Evolutionary conservation across 1,284 basidiomycete species (phyloP).

Genomic region (Abortiporus biennis): DNA sequence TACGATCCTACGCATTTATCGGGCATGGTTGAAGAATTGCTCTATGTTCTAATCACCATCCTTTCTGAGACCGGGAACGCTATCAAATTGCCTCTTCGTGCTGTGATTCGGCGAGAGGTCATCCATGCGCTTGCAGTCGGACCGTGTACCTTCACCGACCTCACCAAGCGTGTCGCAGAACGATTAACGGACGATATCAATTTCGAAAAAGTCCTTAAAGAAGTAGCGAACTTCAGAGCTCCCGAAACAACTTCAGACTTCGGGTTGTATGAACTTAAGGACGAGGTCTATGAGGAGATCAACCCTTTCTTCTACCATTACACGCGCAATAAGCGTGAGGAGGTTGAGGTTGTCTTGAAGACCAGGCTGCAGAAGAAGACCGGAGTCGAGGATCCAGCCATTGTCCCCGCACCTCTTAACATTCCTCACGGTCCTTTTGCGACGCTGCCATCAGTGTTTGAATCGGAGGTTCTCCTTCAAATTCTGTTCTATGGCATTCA

Average conservation of each 20-base stretch:
- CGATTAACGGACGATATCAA: slow-evolving; percentile 81
- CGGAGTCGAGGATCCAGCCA: slow-evolving; percentile 59
- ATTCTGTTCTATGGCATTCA: slow-evolving; percentile 74
- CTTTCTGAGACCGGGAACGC: slow-evolving; percentile 80
- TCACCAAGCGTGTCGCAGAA: slow-evolving; percentile 89
- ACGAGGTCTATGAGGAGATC: slow-evolving; percentile 81
- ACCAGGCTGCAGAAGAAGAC: slow-evolving; percentile 65
- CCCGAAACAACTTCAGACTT: slow-evolving; percentile 77
- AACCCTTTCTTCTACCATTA: slow-evolving; percentile 98
- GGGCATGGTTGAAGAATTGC: slow-evolving; percentile 89
- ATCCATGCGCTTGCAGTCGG: slow-evolving; percentile 89
- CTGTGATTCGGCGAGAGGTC: slow-evolving; percentile 78
- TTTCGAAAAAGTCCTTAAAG: slow-evolving; percentile 77
- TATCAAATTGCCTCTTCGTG: slow-evolving; percentile 62
- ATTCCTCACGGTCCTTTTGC: slow-evolving; percentile 66
- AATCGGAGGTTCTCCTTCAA: slow-evolving; percentile 65
- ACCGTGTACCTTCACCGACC: slow-evolving; percentile 86
- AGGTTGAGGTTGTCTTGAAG: slow-evolving; percentile 81
- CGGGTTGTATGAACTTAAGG: slow-evolving; percentile 85
- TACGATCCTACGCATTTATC: slow-evolving; percentile 73
- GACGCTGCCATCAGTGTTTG: slow-evolving; percentile 51
- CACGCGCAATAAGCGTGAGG: slow-evolving; percentile 90
- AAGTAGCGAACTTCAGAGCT: slow-evolving; percentile 80
- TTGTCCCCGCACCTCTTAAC: slow-evolving; percentile 67
- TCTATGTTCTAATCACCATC: slow-evolving; percentile 85